phyloP scores from a whole-genome alignment of 140 eudicot species.

The Artemisia princeps region DNA sequence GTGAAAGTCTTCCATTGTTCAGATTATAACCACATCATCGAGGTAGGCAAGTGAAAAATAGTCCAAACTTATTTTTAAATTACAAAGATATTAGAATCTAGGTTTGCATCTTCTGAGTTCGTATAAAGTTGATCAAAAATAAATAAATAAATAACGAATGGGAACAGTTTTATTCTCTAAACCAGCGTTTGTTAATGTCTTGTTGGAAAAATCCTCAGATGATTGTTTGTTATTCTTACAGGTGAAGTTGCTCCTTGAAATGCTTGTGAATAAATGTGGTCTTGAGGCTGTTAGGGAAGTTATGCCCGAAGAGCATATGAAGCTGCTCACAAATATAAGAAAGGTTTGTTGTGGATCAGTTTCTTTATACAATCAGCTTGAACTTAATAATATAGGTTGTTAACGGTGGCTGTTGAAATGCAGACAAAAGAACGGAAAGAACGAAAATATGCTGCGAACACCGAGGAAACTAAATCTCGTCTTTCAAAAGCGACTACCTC shows the following conservation, averaged over 20 bases:
- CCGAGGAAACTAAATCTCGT: conserved; percentile 50
- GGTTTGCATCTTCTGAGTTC: too few species aligned
- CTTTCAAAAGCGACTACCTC: conserved; percentile 90
- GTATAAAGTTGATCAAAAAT: too few species aligned
- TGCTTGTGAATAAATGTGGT: conserved; percentile 95
- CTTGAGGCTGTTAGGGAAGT: conserved; percentile 81
- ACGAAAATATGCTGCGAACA: conserved; percentile 48
- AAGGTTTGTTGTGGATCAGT: conserved; percentile 43
- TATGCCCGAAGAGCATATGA: conserved; percentile 96
- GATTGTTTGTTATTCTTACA: conserved; percentile 17
- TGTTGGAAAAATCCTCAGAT: neutral
- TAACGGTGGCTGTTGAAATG: conserved; percentile 20
- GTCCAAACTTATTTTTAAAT: too few species aligned
- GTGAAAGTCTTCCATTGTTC: too few species aligned
- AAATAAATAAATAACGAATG: too few species aligned
- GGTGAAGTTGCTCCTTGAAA: conserved; percentile 82
- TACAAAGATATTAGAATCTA: too few species aligned
- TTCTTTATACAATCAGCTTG: neutral
- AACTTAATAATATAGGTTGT: neutral
- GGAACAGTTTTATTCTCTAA: too few species aligned
- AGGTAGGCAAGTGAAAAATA: too few species aligned
- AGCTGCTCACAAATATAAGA: conserved; percentile 86
- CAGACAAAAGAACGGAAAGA: conserved; percentile 82
- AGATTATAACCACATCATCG: too few species aligned
- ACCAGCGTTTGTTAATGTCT: neutral